Evolutionary conservation across 2,329 filamentous ascomycete genomes (phyloP).

Genomic region (Hypocrella siamensis): DNA sequence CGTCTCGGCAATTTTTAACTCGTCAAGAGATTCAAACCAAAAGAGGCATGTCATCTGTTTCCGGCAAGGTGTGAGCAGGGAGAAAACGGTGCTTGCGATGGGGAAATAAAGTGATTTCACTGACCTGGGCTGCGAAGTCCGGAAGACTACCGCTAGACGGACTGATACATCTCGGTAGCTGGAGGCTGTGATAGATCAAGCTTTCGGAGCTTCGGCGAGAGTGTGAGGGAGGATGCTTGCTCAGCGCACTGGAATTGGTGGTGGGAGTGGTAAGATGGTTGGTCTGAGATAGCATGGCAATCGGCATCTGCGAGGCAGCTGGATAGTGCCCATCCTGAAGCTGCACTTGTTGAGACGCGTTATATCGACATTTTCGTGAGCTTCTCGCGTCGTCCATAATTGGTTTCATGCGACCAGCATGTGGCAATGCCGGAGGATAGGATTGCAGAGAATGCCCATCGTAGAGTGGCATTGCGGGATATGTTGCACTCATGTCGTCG

Average conservation of each 20-base stretch:
- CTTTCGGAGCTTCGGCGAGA: constrained; percentile 24
- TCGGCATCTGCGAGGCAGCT: constrained; percentile 1
- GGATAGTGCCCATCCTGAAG: constrained; percentile 1
- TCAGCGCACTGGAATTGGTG: not conserved
- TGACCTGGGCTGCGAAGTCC: constrained; percentile 71
- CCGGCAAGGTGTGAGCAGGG: not conserved
- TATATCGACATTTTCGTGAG: constrained; percentile 16
- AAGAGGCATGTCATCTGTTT: constrained; percentile 82
- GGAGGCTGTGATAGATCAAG: constrained; percentile 44
- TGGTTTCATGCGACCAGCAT: constrained; percentile 16
- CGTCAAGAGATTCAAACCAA: constrained; percentile 87
- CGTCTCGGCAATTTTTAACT: constrained; percentile 59
- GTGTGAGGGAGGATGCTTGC: constrained; percentile 7
- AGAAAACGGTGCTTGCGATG: not conserved
- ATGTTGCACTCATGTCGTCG: constrained; percentile 38
- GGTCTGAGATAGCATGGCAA: constrained; percentile 15
- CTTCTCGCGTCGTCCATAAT: constrained; percentile 17
- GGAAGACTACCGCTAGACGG: constrained; percentile 59
- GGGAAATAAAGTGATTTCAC: constrained; percentile 7
- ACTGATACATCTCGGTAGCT: constrained; percentile 63
- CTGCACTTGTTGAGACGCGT: constrained; percentile 12
- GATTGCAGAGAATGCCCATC: constrained; percentile 26
- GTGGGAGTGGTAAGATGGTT: constrained; percentile 21
- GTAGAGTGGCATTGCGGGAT: constrained; percentile 31
- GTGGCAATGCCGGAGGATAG: constrained; percentile 19